phyloP scores from a whole-genome alignment of 768 basidiomycete species.

The Hebeloma cylindrosporum region DNA sequence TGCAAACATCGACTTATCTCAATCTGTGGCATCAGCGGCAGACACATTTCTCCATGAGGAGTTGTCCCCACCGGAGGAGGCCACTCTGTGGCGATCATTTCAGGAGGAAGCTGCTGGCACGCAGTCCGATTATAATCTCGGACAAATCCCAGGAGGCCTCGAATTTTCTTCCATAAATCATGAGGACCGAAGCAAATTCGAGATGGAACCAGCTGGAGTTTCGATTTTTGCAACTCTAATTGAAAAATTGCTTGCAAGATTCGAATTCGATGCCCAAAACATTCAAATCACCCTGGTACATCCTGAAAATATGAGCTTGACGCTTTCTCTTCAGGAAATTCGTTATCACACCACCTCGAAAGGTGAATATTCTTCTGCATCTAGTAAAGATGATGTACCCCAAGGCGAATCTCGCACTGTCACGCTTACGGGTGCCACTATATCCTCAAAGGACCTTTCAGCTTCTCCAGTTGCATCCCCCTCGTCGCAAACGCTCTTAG shows the following conservation, averaged over 20 bases:
- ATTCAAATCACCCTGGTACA: constrained; percentile 69
- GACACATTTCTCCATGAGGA: constrained; percentile 87
- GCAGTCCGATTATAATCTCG: constrained; percentile 24
- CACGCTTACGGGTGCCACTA: constrained; percentile 52
- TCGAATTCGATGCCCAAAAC: constrained; percentile 74
- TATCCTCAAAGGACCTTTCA: constrained; percentile 39
- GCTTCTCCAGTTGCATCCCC: neutral
- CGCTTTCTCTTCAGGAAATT: constrained; percentile 56
- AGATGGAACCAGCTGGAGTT: constrained; percentile 69
- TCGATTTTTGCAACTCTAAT: constrained; percentile 80
- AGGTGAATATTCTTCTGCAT: constrained; percentile 8
- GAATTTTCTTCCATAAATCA: constrained; percentile 48
- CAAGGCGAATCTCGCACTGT: constrained; percentile 47
- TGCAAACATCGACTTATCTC: constrained; percentile 51
- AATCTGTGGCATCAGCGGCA: constrained; percentile 82
- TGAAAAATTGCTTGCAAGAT: constrained; percentile 74
- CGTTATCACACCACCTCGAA: constrained; percentile 60
- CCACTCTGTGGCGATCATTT: constrained; percentile 67
- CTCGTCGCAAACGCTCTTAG: constrained; percentile 14
- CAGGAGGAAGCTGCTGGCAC: constrained; percentile 43
- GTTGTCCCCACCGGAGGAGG: constrained; percentile 69
- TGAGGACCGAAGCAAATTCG: constrained; percentile 41
- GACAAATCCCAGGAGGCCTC: constrained; percentile 65
- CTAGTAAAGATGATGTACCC: constrained; percentile 2
- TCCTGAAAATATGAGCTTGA: constrained; percentile 60